A percentile compares a stretch with the other conserved stretches of the same genome.
Conservation (phyloP, 2,329 filamentous ascomycete species). For the Clonostachys rosea region DNA sequence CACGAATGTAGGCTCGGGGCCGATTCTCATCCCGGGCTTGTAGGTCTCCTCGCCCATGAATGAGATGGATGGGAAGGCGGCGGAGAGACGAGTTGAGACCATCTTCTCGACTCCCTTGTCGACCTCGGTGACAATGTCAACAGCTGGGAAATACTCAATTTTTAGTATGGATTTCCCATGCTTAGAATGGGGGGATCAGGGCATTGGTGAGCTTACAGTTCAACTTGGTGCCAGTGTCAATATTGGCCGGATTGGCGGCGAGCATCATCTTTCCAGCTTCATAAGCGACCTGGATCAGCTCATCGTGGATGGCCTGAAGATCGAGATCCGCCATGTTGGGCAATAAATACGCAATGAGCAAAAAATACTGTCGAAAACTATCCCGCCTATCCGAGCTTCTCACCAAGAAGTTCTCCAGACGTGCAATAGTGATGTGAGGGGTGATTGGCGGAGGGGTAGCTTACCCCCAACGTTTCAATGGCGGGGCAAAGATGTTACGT, state of each 20-base stretch:
- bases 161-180: neutral
- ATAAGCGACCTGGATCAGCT: conserved; percentile 53
- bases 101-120: conserved; percentile 62
- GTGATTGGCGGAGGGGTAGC: too few species aligned
- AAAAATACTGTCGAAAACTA: too few species aligned
- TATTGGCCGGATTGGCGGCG: conserved; percentile 52
- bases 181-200: neutral
- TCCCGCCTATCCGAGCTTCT: too few species aligned
- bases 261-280: conserved; percentile 63
- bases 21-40: conserved; percentile 59
- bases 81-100: conserved; percentile 47
- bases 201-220: conserved; percentile 46
- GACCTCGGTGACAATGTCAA: conserved; percentile 65
- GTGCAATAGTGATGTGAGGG: too few species aligned
- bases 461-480: too few species aligned
- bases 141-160: conserved; percentile 35
- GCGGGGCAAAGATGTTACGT: too few species aligned
- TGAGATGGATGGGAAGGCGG: conserved; percentile 48
- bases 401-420: too few species aligned
- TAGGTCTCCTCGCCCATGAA: conserved; percentile 80
- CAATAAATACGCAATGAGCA: too few species aligned
- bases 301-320: conserved; percentile 57
- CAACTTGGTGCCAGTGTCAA: conserved; percentile 56
- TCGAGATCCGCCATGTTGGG: conserved; percentile 49
- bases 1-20: conserved; percentile 68